A percentile compares a stretch with the other conserved stretches of the same genome.
These are phyloP conservation scores for Sequoiadendron giganteum DNA, from an alignment of 75 land plant genomes.

Conservation along the genomic window DNA sequence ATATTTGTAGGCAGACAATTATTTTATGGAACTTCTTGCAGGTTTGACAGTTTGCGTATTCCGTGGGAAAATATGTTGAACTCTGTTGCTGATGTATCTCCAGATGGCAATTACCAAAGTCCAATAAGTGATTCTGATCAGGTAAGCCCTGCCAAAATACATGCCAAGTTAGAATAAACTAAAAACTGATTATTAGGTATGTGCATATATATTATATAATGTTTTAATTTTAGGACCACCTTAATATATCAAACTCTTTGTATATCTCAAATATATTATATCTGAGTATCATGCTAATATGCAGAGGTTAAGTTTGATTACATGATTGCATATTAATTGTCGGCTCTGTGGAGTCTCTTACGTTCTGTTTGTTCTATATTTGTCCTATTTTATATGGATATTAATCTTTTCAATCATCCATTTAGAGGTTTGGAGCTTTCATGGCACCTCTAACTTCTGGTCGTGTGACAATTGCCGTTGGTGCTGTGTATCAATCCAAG, in stretches of 20 bases:
- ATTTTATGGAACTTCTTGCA: slow-evolving; percentile 10
- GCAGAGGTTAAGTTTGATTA: not conserved
- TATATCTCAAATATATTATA: not conserved
- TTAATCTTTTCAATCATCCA: slow-evolving; percentile 10
- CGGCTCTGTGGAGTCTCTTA: not conserved
- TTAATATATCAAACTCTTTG: not conserved
- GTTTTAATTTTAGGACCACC: not conserved
- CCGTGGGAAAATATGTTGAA: slow-evolving; percentile 93
- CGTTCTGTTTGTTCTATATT: not conserved
- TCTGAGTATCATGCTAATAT: not conserved
- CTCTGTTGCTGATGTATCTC: slow-evolving; percentile 85
- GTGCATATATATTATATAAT: not conserved
- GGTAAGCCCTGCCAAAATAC: slow-evolving; percentile 29
- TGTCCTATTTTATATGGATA: not conserved
- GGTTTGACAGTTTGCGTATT: slow-evolving; percentile 89
- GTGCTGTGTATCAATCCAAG: slow-evolving; percentile 71
- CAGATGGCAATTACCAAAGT: too few species aligned
- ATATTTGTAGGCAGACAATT: not conserved
- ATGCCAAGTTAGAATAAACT: too few species aligned
- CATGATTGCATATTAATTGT: not conserved
- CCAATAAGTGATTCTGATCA: slow-evolving; percentile 64
- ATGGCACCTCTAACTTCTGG: slow-evolving; percentile 91
- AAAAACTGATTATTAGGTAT: too few species aligned
- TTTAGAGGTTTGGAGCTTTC: slow-evolving; percentile 94
- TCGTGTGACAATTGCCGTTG: slow-evolving; percentile 79